Base-by-base conservation (phyloP, 371 early-diverging fungal species). In the Mucor indicus region DNA sequence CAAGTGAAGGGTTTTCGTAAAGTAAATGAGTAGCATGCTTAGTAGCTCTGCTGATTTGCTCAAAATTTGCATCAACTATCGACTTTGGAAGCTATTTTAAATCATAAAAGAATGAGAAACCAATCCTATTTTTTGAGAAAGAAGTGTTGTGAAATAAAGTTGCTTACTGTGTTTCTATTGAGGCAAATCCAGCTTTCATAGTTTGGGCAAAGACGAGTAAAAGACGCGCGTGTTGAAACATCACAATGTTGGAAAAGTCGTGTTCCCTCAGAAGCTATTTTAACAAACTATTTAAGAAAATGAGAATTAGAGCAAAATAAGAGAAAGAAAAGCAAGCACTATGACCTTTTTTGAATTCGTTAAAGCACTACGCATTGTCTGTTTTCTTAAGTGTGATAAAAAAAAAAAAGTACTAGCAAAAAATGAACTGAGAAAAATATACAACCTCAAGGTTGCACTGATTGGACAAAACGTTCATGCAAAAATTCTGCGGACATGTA, bases 191-290 rank as follows among this genome's bases (percentile, higher is more conserved):
- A 53, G 35, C 53, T 37, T 10, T 50, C 45, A 32, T 51, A 53
- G 13, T 52, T 38, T 24, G 43, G 21, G 38, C 29, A 37, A 21
- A 44, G 49, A 31, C 31, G 13, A 13, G 3, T n/a, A n/a, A n/a
- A n/a, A n/a, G n/a, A n/a, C n/a, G 40, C 44, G 35, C 49, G 52
- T 44, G 43, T 48, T 22, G 39, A 33, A 45, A 50, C 25, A 20
- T 55, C 44, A 4, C 49, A 53, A 36, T 52, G 54, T 25, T 59
- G 53, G 44, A 53, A 59, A 24, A 59, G 49, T 22, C 50, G 49
- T 52, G 44, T 44, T 44, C 56, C 53, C 56, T 56, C 53, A 33
- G 44, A 21, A 25, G 62, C 48, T 23, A 61, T 44, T 30, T 19
- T 38, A 22, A 32, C 52, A 35, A 61, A 45, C 62, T 61, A n/a